phyloP scores from a whole-genome alignment of 2,329 filamentous ascomycete species.

The Whalleya microplaca region DNA sequence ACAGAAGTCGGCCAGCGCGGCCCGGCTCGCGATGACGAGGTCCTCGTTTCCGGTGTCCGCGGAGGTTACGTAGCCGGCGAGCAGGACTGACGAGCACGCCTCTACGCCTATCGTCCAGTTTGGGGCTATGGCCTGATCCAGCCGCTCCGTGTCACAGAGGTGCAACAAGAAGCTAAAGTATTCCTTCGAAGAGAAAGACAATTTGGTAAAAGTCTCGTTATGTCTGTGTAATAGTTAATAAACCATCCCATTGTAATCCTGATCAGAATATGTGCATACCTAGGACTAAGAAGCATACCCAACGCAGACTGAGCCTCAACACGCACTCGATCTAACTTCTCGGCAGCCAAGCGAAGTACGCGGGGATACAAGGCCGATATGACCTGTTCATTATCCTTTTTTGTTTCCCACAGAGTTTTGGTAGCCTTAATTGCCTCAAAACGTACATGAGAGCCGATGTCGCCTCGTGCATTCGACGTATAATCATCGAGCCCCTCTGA shows the following conservation, averaged over 20 bases:
- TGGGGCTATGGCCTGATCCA: slow-evolving; percentile 43
- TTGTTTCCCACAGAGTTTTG: slow-evolving; percentile 57
- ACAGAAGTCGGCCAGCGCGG: slow-evolving; percentile 64
- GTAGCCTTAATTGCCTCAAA: slow-evolving; percentile 80
- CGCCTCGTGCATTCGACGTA: slow-evolving; percentile 84
- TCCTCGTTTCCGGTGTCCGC: slow-evolving; percentile 80
- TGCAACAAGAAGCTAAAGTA: slow-evolving; percentile 63
- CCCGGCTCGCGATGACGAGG: slow-evolving; percentile 69
- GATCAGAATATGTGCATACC: slow-evolving; percentile 43
- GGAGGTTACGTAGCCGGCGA: slow-evolving; percentile 72
- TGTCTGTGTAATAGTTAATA: slow-evolving; percentile 39
- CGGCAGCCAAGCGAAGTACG: slow-evolving; percentile 72
- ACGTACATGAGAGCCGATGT: slow-evolving; percentile 85
- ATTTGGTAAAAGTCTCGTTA: slow-evolving; percentile 38
- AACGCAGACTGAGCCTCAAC: slow-evolving; percentile 63
- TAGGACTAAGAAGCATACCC: slow-evolving; percentile 46
- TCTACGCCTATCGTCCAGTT: slow-evolving; percentile 38
- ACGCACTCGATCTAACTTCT: slow-evolving; percentile 89
- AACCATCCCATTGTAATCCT: not conserved
- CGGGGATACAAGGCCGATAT: slow-evolving; percentile 51
- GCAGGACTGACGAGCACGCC: slow-evolving; percentile 55
- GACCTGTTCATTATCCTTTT: slow-evolving; percentile 17
- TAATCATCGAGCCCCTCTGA: slow-evolving; percentile 79
- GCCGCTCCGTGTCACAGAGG: slow-evolving; percentile 44
- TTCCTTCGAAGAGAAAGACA: slow-evolving; percentile 59